Conservation (phyloP, 2,329 filamentous ascomycete genomes). For the Drechslerella coelobrocha region DNA sequence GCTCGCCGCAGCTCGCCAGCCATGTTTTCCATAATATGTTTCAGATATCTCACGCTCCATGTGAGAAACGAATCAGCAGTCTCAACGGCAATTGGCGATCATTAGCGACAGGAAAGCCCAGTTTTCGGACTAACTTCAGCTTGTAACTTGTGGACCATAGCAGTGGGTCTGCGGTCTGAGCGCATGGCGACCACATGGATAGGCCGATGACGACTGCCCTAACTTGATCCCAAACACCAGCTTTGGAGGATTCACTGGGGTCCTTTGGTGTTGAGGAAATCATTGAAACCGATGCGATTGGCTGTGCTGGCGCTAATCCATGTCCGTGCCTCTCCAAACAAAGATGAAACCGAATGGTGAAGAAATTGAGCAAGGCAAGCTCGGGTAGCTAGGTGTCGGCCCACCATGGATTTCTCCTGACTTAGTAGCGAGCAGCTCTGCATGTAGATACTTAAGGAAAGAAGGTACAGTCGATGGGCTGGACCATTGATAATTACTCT, state of each 20-base stretch:
- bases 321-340: slow-evolving; percentile 48
- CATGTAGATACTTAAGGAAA: slow-evolving; percentile 46
- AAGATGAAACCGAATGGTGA: slow-evolving; percentile 40
- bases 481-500: slow-evolving; percentile 28
- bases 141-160: neutral
- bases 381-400: slow-evolving; percentile 39
- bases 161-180: neutral
- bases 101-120: neutral
- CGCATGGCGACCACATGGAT: slow-evolving; percentile 7
- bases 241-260: slow-evolving; percentile 3
- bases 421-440: slow-evolving; percentile 23
- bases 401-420: slow-evolving; percentile 45
- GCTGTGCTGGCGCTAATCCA: slow-evolving; percentile 48
- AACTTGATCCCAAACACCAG: neutral
- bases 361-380: slow-evolving; percentile 49
- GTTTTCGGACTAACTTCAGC: neutral
- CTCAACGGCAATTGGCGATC: neutral
- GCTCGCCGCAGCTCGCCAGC: neutral
- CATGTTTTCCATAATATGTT: slow-evolving; percentile 19
- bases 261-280: slow-evolving; percentile 17
- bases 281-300: slow-evolving; percentile 33
- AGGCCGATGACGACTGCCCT: slow-evolving; percentile 1
- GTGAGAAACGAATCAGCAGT: neutral
- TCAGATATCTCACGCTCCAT: slow-evolving; percentile 35
- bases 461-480: slow-evolving; percentile 43